These are phyloP conservation scores for Astragalus membranaceus DNA, from an alignment of 306 rosid species.

Conservation along the genomic window DNA sequence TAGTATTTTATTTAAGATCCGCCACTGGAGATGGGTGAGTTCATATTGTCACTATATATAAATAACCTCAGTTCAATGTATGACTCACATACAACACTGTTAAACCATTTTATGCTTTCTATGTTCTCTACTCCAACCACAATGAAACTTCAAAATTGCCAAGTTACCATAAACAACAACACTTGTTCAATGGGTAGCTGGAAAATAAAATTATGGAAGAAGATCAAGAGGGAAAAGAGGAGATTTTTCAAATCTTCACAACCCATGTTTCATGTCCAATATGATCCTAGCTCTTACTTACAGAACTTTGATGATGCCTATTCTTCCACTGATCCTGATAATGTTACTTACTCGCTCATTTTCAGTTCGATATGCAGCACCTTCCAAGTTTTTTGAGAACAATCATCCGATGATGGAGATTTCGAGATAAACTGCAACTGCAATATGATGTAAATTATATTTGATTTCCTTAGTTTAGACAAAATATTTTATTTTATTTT, in stretches of 20 bases:
- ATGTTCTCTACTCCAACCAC: not conserved
- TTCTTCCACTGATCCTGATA: constrained; percentile 39
- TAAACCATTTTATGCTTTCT: constrained; percentile 4
- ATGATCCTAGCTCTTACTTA: constrained; percentile 52
- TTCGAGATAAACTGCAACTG: not conserved
- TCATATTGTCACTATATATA: constrained; percentile 4
- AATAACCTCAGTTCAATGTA: not conserved
- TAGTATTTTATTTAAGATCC: too few relatives aligned
- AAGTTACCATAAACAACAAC: constrained; percentile 5
- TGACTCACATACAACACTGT: constrained; percentile 23
- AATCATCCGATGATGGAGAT: not conserved
- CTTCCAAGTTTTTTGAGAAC: constrained; percentile 25
- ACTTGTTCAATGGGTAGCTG: constrained; percentile 22
- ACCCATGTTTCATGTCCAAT: constrained; percentile 28
- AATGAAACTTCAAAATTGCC: constrained; percentile 34
- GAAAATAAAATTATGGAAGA: constrained; percentile 49
- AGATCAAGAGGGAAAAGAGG: constrained; percentile 52
- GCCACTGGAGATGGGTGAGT: too few relatives aligned
- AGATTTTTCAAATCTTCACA: constrained; percentile 37
- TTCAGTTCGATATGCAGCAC: constrained; percentile 75
- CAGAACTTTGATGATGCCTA: constrained; percentile 69
- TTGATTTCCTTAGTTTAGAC: not conserved
- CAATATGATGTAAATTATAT: not conserved
- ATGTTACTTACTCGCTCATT: constrained; percentile 53
- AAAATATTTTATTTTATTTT: not conserved